Base-by-base conservation (phyloP, 202 grass and related monocot genomes). In the Tripidium arundinaceum region DNA sequence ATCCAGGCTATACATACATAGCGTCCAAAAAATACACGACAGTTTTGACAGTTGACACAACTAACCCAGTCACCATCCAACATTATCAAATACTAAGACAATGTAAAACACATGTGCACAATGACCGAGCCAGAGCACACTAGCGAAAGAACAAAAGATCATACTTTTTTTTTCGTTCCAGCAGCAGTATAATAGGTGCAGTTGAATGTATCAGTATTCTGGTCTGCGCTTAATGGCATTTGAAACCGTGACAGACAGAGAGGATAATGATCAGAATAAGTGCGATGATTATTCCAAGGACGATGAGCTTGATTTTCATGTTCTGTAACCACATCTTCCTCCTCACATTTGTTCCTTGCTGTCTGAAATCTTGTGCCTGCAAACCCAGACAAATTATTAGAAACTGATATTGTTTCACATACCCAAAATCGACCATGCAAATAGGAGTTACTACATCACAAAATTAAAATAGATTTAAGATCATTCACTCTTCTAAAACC, bases 231-330 rank as follows among this genome's bases (percentile, higher is more conserved):
- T 54, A 90, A 63, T 82, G 86, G 89, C 94, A 98, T 45, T 92
- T 98, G 86, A 98, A 94, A 14, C 94, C 91, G 45, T 92, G 89
- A 67, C 94, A 98, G 34, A 98, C 91, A 15, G 94, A 98, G 54
- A 94, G 79, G 79, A 98, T 82, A 24, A 98, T 98, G 76, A 98
- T 98, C 16, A 98, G 91, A 43, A 98, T 98, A 10, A 98, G 80
- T 0, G 91, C 94, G 3, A 98, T 79, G n/a, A 94, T 98, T 68
- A 98, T 94, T 57, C 89, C 87, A 7, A 98, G 86, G 36, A 98
- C 94, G 24, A 98, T 92, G 4, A 98, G 90, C 81, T 98, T 98
- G 57, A 98, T 98, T 81, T 94, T 98, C 94, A 98, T 98, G 82
- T 98, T 98, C 60, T 98, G 91, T 22, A 94, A 52, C 94, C 94